A percentile compares a stretch with the other conserved stretches of the same genome.
These are phyloP conservation scores for Solanum medicagineum DNA, from an alignment of 257 asterid species.

Conservation along the genomic window DNA sequence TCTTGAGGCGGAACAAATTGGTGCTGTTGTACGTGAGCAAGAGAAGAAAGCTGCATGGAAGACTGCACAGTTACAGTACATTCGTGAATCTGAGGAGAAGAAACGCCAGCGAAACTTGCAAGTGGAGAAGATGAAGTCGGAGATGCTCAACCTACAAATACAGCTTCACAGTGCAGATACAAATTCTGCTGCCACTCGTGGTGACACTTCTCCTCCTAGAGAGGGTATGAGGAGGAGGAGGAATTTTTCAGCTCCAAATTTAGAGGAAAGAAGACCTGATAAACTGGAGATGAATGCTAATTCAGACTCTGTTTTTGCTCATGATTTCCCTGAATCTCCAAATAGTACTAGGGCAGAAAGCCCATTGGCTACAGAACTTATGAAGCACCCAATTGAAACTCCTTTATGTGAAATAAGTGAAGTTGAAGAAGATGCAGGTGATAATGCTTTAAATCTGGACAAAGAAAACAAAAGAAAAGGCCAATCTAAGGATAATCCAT, in stretches of 20 bases:
- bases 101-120: conserved; percentile 81
- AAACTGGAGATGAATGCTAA: conserved; percentile 35
- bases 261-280: conserved; percentile 33
- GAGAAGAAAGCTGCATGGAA: conserved; percentile 98
- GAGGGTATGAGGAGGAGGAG: conserved; percentile 73
- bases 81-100: conserved; percentile 87
- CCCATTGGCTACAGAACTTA: conserved; percentile 36
- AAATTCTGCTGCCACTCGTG: conserved; percentile 41
- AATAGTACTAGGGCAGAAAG: conserved; percentile 33
- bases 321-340: conserved; percentile 54
- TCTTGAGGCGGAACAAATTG: conserved; percentile 98
- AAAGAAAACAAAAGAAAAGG: conserved; percentile 37
- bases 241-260: conserved; percentile 25
- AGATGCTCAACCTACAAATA: conserved; percentile 91
- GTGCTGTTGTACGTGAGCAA: conserved; percentile 93
- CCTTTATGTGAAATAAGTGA: conserved; percentile 65
- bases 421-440: conserved; percentile 46
- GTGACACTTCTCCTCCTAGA: conserved; percentile 41
- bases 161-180: conserved; percentile 76
- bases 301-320: conserved; percentile 29
- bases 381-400: conserved; percentile 33
- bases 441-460: conserved; percentile 17
- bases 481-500: conserved; percentile 57
- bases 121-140: conserved; percentile 99
- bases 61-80: conserved; percentile 78